phyloP scores from a whole-genome alignment of 2,329 filamentous ascomycete genomes.

The Cytospora chrysosperma region DNA sequence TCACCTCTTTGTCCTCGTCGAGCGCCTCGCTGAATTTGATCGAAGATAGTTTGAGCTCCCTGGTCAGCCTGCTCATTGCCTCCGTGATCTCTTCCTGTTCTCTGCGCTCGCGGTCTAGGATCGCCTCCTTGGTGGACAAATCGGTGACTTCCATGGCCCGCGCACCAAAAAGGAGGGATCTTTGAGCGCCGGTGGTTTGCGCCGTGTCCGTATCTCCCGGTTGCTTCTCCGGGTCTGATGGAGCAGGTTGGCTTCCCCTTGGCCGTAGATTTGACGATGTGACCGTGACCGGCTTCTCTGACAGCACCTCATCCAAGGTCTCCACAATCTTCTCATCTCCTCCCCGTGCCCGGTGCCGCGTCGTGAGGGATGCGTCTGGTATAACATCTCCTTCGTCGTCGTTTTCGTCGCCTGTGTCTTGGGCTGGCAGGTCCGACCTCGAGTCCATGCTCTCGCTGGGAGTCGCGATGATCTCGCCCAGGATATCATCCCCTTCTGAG shows the following conservation, averaged over 20 bases:
- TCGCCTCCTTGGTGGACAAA: constrained; percentile 61
- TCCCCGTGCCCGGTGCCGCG: not conserved
- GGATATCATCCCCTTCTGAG: constrained; percentile 57
- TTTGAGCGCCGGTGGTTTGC: constrained; percentile 24
- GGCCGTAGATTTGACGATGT: constrained; percentile 38
- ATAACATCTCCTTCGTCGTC: constrained; percentile 10
- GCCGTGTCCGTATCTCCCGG: constrained; percentile 13
- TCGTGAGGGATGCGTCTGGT: constrained; percentile 7
- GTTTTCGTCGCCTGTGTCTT: constrained; percentile 26
- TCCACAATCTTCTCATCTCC: constrained; percentile 11
- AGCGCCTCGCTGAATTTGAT: constrained; percentile 69
- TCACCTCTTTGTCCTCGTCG: constrained; percentile 68
- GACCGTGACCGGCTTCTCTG: constrained; percentile 26
- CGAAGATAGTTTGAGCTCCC: constrained; percentile 73
- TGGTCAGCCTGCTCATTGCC: constrained; percentile 78
- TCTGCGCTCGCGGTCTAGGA: constrained; percentile 71
- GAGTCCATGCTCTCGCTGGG: constrained; percentile 54
- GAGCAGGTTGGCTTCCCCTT: constrained; percentile 24
- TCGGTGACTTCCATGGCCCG: constrained; percentile 29
- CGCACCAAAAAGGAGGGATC: constrained; percentile 18
- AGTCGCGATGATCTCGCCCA: constrained; percentile 54
- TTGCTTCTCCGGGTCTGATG: constrained; percentile 19
- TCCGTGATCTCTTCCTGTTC: constrained; percentile 83
- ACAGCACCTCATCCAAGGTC: constrained; percentile 13
- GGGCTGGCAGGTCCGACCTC: constrained; percentile 27